Evolutionary conservation across 2,329 filamentous ascomycete genomes (phyloP), one percentile per base, ranked within the genome.

Genomic region (Phyllosticta paracitricarpa): DNA sequence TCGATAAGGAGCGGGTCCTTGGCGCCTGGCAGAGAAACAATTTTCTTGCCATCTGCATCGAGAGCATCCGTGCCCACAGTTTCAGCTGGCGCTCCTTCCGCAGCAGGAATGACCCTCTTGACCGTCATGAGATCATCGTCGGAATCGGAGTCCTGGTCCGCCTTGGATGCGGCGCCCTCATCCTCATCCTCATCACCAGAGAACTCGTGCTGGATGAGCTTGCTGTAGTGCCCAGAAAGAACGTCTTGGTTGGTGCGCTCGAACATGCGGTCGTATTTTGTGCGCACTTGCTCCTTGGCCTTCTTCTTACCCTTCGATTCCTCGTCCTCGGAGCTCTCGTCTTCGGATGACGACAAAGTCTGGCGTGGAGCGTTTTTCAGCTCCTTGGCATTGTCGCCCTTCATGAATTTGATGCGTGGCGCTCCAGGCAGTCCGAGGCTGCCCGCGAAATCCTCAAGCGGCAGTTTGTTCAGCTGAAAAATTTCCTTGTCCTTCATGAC

Each of bases 261-360:
- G 75, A 97, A 97, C 94, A 99, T 97, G 67, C 91, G 88, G 74
- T 99, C 91, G 72, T 96, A 95, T 74, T 96, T 97, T 33, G 95
- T 99, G 64, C 91, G 84, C 19, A 96, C 89, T 67, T 86, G 83
- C 10, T 81, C 79, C 76, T 89, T 87, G 75, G 86, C 85, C 72
- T 83, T 85, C 63, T 79, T 76, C 66, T 79, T 72, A 62, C 73
- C 75, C 68, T 81, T 81, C 35, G 72, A 68, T 62, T 77, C 78
- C 54, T 72, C 77, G 22, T 77, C 79, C 3, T 73, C 78, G 9
- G 79, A 79, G 2, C 69, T 74, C 17, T 80, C 81, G 14, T 83
- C 86, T 72, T 89, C 72, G 73, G 89, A 71, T 12, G 71, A 67
- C 9, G 75, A 76, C 55, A 89, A 75, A 57, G 81, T 79, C 51